These are phyloP conservation scores for Suillus americanus DNA, from an alignment of 768 basidiomycete species.

Conservation along the genomic window DNA sequence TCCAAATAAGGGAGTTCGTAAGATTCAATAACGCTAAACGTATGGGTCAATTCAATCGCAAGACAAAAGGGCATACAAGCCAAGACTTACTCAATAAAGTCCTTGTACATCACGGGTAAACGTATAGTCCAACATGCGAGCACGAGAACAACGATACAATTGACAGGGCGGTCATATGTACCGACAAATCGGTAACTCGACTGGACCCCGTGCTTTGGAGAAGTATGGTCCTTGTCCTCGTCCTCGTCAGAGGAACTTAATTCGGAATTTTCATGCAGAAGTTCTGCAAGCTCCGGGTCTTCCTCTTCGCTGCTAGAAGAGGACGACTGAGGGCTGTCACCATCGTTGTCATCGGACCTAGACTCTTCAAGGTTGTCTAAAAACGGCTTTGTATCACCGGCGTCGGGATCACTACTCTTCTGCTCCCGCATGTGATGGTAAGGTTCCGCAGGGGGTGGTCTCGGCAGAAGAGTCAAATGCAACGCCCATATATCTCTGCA, in stretches of 20 bases:
- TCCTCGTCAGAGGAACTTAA: slow-evolving; percentile 26
- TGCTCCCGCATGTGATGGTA: slow-evolving; percentile 46
- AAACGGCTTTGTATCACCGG: slow-evolving; percentile 7
- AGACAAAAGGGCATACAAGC: not conserved
- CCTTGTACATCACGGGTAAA: slow-evolving; percentile 71
- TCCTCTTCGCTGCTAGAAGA: slow-evolving; percentile 23
- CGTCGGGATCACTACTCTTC: slow-evolving; percentile 16
- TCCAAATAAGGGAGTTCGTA: slow-evolving; percentile 84
- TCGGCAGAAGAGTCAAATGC: slow-evolving; percentile 61
- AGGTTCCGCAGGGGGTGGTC: slow-evolving; percentile 62
- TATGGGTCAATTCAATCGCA: slow-evolving; percentile 11
- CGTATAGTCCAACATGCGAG: slow-evolving; percentile 80
- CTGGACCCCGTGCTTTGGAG: slow-evolving; percentile 9
- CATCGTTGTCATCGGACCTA: slow-evolving; percentile 19
- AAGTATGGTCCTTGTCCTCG: slow-evolving; percentile 9
- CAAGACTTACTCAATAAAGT: slow-evolving; percentile 64
- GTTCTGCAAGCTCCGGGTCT: slow-evolving; percentile 37
- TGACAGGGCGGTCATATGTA: slow-evolving; percentile 40
- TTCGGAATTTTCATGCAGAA: slow-evolving; percentile 40
- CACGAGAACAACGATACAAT: slow-evolving; percentile 66
- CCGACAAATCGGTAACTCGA: slow-evolving; percentile 21
- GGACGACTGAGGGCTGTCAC: slow-evolving; percentile 4
- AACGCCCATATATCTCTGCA: slow-evolving; percentile 84
- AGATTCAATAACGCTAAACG: slow-evolving; percentile 64
- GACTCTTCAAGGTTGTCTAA: slow-evolving; percentile 5